A percentile compares a stretch with the other conserved stretches of the same genome.
Evolutionary conservation across 177 flowering plant genomes (phyloP).

Genomic region (Vitis hybrid): DNA sequence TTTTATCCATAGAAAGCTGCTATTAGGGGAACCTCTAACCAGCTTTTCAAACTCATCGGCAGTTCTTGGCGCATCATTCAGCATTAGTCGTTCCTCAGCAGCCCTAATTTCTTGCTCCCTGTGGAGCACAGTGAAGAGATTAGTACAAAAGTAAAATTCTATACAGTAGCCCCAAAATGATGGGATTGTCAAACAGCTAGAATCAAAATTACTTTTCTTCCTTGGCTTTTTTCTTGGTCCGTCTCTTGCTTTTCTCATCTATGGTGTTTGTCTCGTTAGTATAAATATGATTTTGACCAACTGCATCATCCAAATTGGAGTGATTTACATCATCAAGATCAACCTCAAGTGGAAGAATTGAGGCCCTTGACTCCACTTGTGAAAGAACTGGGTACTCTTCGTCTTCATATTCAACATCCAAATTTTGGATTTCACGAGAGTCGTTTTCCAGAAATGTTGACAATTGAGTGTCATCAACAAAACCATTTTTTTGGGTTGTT

Average conservation of each 20-base stretch:
- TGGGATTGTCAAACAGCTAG: neutral
- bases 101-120: constrained; percentile 84
- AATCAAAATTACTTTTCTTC: constrained; percentile 50
- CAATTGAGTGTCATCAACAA: constrained; percentile 11
- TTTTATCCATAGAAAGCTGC: constrained; percentile 87
- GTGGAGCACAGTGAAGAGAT: constrained; percentile 13
- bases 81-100: constrained; percentile 80
- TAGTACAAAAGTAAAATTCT: neutral
- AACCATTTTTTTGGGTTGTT: constrained; percentile 16
- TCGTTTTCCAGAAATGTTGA: constrained; percentile 9
- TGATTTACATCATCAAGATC: constrained; percentile 65
- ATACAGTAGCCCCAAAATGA: neutral
- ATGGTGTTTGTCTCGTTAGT: constrained; percentile 15
- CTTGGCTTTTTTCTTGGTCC: constrained; percentile 61
- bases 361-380: constrained; percentile 66
- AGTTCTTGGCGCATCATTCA: constrained; percentile 62
- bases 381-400: constrained; percentile 32
- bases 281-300: constrained; percentile 22
- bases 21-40: constrained; percentile 87
- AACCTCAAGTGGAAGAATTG: constrained; percentile 81
- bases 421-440: constrained; percentile 11
- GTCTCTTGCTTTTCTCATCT: constrained; percentile 45
- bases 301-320: constrained; percentile 28
- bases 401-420: constrained; percentile 25
- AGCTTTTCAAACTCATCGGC: constrained; percentile 88